Base-by-base conservation (phyloP, 192 early-diverging fungal genomes). In the Coemansia sp. region DNA sequence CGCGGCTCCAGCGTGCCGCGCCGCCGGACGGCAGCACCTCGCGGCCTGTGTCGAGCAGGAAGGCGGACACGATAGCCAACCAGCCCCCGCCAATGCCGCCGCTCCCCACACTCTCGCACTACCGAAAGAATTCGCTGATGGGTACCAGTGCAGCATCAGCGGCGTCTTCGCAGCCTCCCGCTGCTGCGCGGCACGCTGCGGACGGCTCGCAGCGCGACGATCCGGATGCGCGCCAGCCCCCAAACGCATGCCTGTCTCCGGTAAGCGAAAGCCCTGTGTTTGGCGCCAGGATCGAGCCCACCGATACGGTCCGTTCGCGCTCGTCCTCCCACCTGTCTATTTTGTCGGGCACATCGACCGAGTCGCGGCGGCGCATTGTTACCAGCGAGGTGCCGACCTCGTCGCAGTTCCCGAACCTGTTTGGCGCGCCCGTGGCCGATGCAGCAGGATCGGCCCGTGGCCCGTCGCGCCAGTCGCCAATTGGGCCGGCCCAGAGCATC, bases 281-380 rank as follows among this genome's bases (percentile, higher is more conserved):
- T 4, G 56, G 51, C 21, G 43, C 31, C 6, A 23, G 30, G 1
- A 43, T 25, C 33, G 25, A 36, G 34, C 13, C 32, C 36, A 29
- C 38, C n/a, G 44, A 43, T 10, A 30, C 44, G 25, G 31, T 42
- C 13, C 56, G 61, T 10, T 59, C 62, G 36, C 69, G 57, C 35
- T 65, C 69, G 30, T 73, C 69, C 18, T 73, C 69, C 11, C 68
- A 50, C 22, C 49, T 63, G 18, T 72, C 68, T 36, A 27, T 49
- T 3, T 25, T 65, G 12, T 72, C 69, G 7, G 69, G 62, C 17
- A 47, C 38, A 8, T 72, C 69, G 16, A 38, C 62, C 14, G 69
- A 73, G 43, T 65, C 69, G 32, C 62, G 62, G 13, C 69, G 69
- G 25, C 69, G 69, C 43, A 73, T 65, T n/a, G 38, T 57, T 31